A percentile compares a stretch with the other conserved stretches of the same genome.
phyloP scores from a whole-genome alignment of 108 stramenopile genomes.

The Conticribra weissflogii region DNA sequence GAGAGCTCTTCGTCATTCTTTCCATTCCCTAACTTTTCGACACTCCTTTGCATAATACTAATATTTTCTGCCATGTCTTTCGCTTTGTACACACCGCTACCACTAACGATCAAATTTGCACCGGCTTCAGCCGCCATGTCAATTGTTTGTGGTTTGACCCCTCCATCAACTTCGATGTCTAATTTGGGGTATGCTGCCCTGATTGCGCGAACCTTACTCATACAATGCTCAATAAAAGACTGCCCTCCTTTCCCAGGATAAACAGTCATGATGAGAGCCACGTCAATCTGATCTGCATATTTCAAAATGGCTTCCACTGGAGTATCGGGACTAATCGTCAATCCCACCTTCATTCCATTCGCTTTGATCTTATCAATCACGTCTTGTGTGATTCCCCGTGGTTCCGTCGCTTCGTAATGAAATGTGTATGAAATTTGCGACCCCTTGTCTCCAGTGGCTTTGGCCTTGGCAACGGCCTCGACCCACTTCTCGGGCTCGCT shows the following conservation, averaged over 20 bases:
- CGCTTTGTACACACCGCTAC: conserved; percentile 75
- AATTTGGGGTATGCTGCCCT: conserved; percentile 69
- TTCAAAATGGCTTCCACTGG: conserved; percentile 67
- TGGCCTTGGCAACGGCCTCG: conserved; percentile 80
- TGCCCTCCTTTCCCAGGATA: conserved; percentile 93
- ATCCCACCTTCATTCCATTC: conserved; percentile 83
- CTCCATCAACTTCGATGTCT: conserved; percentile 94
- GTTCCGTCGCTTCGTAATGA: conserved; percentile 77
- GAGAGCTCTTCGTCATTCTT: conserved; percentile 48
- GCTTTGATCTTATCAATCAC: conserved; percentile 70
- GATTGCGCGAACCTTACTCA: conserved; percentile 82
- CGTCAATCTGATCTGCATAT: conserved; percentile 70
- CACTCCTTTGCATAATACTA: conserved; percentile 49
- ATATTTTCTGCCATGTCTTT: conserved; percentile 61
- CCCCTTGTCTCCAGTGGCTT: conserved; percentile 34
- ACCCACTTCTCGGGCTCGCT: conserved; percentile 91
- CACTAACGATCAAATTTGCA: conserved; percentile 91
- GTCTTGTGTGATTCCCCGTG: conserved; percentile 54
- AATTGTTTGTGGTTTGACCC: conserved; percentile 78
- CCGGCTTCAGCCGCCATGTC: conserved; percentile 86
- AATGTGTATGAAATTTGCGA: conserved; percentile 68
- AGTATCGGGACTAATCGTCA: conserved; percentile 88
- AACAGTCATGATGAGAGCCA: conserved; percentile 92
- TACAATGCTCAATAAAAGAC: conserved; percentile 84
- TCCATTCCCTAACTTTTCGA: conserved; percentile 61